Evolutionary conservation across 1,284 basidiomycete species (phyloP), one percentile per base, ranked within the genome.

Genomic region (Fomitopsis pinicola): DNA sequence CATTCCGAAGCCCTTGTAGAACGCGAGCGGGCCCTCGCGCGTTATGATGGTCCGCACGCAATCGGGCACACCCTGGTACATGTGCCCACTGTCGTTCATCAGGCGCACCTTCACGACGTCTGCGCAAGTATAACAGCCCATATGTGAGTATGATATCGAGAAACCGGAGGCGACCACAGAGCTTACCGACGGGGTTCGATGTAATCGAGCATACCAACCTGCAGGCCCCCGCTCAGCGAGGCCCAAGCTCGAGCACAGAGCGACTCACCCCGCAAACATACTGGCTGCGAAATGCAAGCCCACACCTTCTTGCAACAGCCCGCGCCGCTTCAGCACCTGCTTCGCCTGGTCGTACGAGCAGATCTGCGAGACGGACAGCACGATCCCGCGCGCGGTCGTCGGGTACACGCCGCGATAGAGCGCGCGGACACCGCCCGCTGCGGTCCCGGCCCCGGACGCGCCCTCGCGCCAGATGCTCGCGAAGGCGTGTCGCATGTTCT

Each of bases 81-180:
- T 63, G 35, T 73, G 71, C 48, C 68, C 68, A 62, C 75, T 76
- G 66, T 78, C 77, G 61, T 76, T 77, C 76, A 77, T 77, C n/a
- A 77, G 63, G 7, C 77, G 72, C 30, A 77, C 76, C 62, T 78
- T 78, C 30, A 77, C 71, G 5, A 78, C 76, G 55, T 78, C 77
- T 76, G 48, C 3, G 22, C 30, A 42, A 9, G 38, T 38, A 36
- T 1, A n/a, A 57, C 5, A 14, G 44, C 19, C 10, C 19, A 28
- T 48, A 6, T 5, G n/a, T 28, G 12, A 14, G 19, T 26, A 15
- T 9, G 3, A 2, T 14, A 48, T 10, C 45, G 2, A 3, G 6
- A 14, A 28, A 28, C 45, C 7, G 5, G 12, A 50, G 9, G 28
- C 22, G 46, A 12, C 14, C 26, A n/a, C 12, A 36, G 5, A 7